Conservation (phyloP, 2,329 filamentous ascomycete species). For the Fusarium pilosicola region DNA sequence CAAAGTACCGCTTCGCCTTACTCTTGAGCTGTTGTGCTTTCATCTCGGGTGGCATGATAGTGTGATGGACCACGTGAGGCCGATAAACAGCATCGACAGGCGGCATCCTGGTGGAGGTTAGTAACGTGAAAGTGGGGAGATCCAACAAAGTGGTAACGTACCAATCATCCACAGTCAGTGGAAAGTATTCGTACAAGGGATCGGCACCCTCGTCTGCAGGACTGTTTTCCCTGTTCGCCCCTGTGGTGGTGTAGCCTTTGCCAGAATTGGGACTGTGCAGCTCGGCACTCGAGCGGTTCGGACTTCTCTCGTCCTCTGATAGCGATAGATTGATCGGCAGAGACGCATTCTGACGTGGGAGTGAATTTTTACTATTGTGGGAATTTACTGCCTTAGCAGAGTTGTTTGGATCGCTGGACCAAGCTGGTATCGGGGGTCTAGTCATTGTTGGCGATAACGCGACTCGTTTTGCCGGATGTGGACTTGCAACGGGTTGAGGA, state of each 20-base stretch:
- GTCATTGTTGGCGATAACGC: slow-evolving; percentile 62
- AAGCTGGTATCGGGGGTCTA: slow-evolving; percentile 65
- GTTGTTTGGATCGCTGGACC: slow-evolving; percentile 51
- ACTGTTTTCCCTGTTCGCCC: slow-evolving; percentile 62
- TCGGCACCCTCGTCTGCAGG: slow-evolving; percentile 82
- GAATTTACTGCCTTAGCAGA: slow-evolving; percentile 32
- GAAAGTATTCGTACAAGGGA: slow-evolving; percentile 93
- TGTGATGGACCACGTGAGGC: slow-evolving; percentile 94
- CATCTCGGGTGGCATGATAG: slow-evolving; percentile 73
- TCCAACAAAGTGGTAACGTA: slow-evolving; percentile 46
- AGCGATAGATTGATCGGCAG: slow-evolving; percentile 64
- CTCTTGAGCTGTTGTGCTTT: slow-evolving; percentile 74
- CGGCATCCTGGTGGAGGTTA: slow-evolving; percentile 69
- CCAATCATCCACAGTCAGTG: slow-evolving; percentile 90
- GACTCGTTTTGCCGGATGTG: slow-evolving; percentile 63
- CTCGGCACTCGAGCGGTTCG: slow-evolving; percentile 61
- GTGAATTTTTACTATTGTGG: slow-evolving; percentile 37
- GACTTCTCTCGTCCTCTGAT: slow-evolving; percentile 69
- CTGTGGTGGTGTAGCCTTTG: slow-evolving; percentile 50
- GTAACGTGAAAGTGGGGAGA: slow-evolving; percentile 2
- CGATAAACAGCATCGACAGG: slow-evolving; percentile 90
- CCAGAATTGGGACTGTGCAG: slow-evolving; percentile 61
- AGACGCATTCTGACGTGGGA: slow-evolving; percentile 44
- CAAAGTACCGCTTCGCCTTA: slow-evolving; percentile 78
- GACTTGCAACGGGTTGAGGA: slow-evolving; percentile 46